These are phyloP conservation scores for Penicillium hordei DNA, from an alignment of 2,329 filamentous ascomycete genomes.

Conservation along the genomic window DNA sequence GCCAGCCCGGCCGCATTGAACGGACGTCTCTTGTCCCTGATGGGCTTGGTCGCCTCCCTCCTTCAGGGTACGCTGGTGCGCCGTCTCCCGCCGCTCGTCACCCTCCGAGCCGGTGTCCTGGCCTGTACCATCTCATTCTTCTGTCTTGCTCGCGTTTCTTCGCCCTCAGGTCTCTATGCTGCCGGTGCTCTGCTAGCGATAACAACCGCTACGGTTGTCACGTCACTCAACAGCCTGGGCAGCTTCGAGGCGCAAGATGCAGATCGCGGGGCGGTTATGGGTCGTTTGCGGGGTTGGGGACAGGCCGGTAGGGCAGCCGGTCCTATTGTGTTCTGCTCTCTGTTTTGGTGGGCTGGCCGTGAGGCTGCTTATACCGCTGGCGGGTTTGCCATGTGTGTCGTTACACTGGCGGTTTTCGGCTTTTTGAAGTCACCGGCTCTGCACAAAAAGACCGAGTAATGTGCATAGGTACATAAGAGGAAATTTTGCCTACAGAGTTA, in stretches of 20 bases:
- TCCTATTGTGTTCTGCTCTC: constrained; percentile 83
- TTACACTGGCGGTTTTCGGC: constrained; percentile 69
- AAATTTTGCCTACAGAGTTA: neutral
- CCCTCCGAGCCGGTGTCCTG: constrained; percentile 75
- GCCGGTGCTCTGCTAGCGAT: constrained; percentile 83
- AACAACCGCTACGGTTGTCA: constrained; percentile 93
- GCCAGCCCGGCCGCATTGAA: constrained; percentile 65
- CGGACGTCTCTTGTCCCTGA: constrained; percentile 81
- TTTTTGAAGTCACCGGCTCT: constrained; percentile 64
- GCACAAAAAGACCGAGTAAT: constrained; percentile 6
- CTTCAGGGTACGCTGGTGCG: constrained; percentile 90
- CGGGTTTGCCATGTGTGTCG: constrained; percentile 73
- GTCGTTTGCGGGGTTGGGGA: constrained; percentile 75
- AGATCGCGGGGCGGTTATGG: constrained; percentile 83
- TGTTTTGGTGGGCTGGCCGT: constrained; percentile 98
- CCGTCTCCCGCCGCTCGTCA: constrained; percentile 74
- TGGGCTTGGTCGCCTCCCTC: constrained; percentile 87
- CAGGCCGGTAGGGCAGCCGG: constrained; percentile 86
- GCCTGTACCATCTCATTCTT: constrained; percentile 78
- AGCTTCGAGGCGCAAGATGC: constrained; percentile 80
- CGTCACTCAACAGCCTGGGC: constrained; percentile 84
- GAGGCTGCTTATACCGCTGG: constrained; percentile 82
- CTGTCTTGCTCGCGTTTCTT: constrained; percentile 69
- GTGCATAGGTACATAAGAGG: neutral
- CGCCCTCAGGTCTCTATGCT: constrained; percentile 69